Evolutionary conservation across 169 alveolate genomes (phyloP).

Genomic region (Plasmodium malariae): DNA sequence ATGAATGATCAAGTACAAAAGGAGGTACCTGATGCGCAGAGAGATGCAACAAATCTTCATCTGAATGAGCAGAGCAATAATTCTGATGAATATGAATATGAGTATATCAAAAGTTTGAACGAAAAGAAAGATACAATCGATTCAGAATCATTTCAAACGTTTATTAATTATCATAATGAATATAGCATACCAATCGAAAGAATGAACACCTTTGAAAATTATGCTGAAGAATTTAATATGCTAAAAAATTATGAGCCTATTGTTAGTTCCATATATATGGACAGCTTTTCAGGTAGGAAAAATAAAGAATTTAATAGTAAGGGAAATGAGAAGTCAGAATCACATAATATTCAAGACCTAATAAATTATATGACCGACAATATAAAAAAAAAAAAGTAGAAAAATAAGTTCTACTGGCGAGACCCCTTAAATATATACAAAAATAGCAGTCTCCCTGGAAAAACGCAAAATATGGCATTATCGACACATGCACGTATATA

Average conservation of each 20-base stretch:
- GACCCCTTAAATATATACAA: no score
- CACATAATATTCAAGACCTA: slow-evolving; percentile 26
- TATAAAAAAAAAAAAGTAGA: neutral
- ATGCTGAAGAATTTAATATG: slow-evolving; percentile 27
- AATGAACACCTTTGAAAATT: slow-evolving; percentile 51
- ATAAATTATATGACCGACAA: slow-evolving; percentile 43
- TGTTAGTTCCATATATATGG: neutral
- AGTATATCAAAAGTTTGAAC: slow-evolving; percentile 41
- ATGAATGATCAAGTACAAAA: neutral
- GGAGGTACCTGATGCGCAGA: neutral
- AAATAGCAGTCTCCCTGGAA: no score
- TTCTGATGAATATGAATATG: slow-evolving; percentile 18
- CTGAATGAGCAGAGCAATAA: neutral
- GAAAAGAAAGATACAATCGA: slow-evolving; percentile 14
- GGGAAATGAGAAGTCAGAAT: neutral
- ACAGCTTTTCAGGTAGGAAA: neutral
- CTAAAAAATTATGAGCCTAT: slow-evolving; percentile 35
- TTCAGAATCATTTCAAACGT: slow-evolving; percentile 1
- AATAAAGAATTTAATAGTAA: neutral
- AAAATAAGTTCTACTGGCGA: no score
- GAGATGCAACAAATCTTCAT: neutral
- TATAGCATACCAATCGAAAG: slow-evolving; percentile 38
- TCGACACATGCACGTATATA: no score
- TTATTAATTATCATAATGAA: slow-evolving; percentile 30
- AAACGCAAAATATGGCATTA: no score